Base-by-base conservation (phyloP, 2,329 filamentous ascomycete genomes). In the Teratosphaeria pseudoeucalypti region DNA sequence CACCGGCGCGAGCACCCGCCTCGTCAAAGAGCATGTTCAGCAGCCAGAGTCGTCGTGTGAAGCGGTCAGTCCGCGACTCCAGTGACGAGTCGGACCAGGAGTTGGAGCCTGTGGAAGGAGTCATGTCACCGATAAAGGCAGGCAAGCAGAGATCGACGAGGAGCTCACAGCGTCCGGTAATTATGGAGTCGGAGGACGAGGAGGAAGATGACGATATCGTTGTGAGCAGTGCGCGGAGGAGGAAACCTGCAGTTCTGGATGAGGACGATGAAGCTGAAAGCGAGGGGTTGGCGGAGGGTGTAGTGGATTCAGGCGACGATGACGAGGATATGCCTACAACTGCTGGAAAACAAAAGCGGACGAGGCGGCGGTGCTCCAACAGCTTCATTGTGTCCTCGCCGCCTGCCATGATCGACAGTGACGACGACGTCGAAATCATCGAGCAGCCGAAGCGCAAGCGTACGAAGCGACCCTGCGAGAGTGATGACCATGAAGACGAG, bases 281-380 rank as follows among this genome's bases (percentile, higher is more conserved):
- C n/a, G 57, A 58, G 19, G 52, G 59, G 3, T 67, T 70, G 16
- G 52, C 61, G 57, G 55, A 57, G 47, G 60, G 54, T 58, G 43
- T 19, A n/a, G 43, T 11, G 16, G 16, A 49, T 9, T 23, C 43
- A 19, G 19, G 43, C n/a, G 59, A 56, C 55, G 34, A 54, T 19
- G 54, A 56, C n/a, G 67, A 70, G n/a, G 63, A 70, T 56, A 67
- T 72, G 65, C 69, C 67, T 4, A 69, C 68, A 0, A 70, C 69
- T 1, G 32, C 57, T 6, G 65, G 68, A 10, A 71, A 60, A 57
- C 65, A 66, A 57, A 63, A 58, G 55, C 64, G 67, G 9, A 62
- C 59, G 37, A 59, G 61, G 34, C 61, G 53, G 34, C 55, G 63
- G 47, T 53, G 60, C 16, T 53, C 54, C 26, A 61, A 66, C 53